Evolutionary conservation across 2,329 filamentous ascomycete species (phyloP).

Genomic region (Fusarium piperis): DNA sequence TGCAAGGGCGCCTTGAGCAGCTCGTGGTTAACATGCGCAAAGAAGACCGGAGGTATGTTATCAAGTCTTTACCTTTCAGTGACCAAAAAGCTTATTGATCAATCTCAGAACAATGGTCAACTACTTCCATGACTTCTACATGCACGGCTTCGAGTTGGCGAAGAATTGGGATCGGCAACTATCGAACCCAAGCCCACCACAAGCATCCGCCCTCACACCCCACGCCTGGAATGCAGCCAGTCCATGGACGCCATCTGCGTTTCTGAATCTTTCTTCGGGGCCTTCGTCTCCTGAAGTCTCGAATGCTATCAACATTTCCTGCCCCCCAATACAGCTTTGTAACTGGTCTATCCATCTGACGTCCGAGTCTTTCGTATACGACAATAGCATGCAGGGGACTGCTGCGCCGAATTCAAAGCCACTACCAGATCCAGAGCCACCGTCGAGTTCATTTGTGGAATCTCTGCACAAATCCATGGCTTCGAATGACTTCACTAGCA

Average conservation of each 20-base stretch:
- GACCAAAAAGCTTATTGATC: too few species aligned
- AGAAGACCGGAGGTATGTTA: slow-evolving; percentile 14
- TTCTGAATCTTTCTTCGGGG: not conserved
- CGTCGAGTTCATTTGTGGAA: not conserved
- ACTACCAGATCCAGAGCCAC: not conserved
- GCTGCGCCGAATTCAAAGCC: not conserved
- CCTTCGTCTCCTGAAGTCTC: not conserved
- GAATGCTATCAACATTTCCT: not conserved
- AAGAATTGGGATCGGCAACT: not conserved
- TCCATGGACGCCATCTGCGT: not conserved
- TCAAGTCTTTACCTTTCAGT: too few species aligned
- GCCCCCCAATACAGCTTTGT: not conserved
- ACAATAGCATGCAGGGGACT: not conserved
- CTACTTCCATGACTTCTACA: slow-evolving; percentile 30
- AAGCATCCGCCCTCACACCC: not conserved
- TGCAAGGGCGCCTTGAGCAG: slow-evolving; percentile 6
- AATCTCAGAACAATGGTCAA: not conserved
- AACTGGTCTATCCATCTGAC: slow-evolving; percentile 7
- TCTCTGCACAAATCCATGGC: not conserved
- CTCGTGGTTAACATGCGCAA: slow-evolving; percentile 3
- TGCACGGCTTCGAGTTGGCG: not conserved
- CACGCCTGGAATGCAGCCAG: not conserved
- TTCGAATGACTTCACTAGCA: not conserved
- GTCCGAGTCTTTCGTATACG: not conserved
- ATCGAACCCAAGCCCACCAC: not conserved